A percentile compares a stretch with the other conserved stretches of the same genome.
These are phyloP conservation scores for Trypanosoma caninum DNA, from an alignment of 208 protist species.

Conservation along the genomic window DNA sequence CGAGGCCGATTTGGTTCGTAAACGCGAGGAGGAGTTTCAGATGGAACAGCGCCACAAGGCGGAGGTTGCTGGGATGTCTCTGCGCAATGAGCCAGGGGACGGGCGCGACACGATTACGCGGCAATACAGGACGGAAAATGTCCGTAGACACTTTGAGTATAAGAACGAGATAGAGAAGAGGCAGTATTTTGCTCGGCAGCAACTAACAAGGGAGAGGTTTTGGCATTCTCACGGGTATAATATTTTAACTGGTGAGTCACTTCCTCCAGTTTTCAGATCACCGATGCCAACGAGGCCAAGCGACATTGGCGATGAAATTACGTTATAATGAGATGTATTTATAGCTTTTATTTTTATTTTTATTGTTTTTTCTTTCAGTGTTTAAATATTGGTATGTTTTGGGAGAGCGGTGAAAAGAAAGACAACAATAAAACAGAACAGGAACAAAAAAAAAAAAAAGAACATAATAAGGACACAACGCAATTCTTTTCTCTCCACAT, in stretches of 20 bases:
- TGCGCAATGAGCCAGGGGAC: conserved; percentile 50
- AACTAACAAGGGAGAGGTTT: conserved; percentile 15
- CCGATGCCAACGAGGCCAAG: conserved; percentile 14
- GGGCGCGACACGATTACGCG: conserved; percentile 57
- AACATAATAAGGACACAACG: too few relatives aligned
- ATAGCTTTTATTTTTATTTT: too few relatives aligned
- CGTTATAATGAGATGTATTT: too few relatives aligned
- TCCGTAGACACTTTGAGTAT: conserved; percentile 21
- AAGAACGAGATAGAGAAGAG: conserved; percentile 21
- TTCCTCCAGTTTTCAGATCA: conserved; percentile 22
- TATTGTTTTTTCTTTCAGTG: too few relatives aligned
- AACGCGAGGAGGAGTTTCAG: conserved; percentile 34
- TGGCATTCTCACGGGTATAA: conserved; percentile 53
- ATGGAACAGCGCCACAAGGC: conserved; percentile 22
- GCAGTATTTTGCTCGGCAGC: conserved; percentile 40
- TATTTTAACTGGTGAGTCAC: conserved; percentile 49
- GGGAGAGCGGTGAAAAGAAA: too few relatives aligned
- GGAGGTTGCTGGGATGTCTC: conserved; percentile 23
- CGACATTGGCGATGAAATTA: too few relatives aligned
- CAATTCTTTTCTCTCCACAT: too few relatives aligned
- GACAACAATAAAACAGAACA: too few relatives aligned
- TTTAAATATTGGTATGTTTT: too few relatives aligned
- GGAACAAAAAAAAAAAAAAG: too few relatives aligned
- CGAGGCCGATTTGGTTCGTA: conserved; percentile 22
- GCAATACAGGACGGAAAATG: conserved; percentile 39